Conservation (phyloP, 768 basidiomycete species). For the Agaricus blazei region DNA sequence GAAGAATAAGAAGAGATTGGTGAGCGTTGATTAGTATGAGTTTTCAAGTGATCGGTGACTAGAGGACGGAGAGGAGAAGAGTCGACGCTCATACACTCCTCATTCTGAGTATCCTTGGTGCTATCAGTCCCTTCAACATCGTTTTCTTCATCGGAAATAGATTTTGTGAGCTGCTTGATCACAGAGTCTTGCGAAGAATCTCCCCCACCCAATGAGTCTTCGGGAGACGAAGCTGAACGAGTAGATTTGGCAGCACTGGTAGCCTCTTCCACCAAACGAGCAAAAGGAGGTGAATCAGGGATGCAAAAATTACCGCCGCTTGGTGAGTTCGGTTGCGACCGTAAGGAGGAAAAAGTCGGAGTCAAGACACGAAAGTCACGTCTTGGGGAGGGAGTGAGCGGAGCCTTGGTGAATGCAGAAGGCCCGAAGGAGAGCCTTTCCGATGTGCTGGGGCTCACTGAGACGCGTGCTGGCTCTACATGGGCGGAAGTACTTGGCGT, state of each 20-base stretch:
- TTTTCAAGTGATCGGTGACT: neutral
- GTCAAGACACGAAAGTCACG: neutral
- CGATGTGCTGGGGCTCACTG: neutral
- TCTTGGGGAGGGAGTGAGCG: slow-evolving; percentile 4
- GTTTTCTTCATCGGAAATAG: slow-evolving; percentile 17
- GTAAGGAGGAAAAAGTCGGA: slow-evolving; percentile 23
- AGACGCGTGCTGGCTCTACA: neutral
- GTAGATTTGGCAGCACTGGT: neutral
- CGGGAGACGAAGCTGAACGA: neutral
- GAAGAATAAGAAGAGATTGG: too few species aligned
- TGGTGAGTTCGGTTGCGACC: slow-evolving; percentile 17
- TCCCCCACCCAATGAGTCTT: slow-evolving; percentile 11
- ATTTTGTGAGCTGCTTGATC: slow-evolving; percentile 46
- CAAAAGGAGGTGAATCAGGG: slow-evolving; percentile 12
- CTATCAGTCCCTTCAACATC: neutral
- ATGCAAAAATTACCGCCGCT: neutral
- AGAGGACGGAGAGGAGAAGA: neutral
- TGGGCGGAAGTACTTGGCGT: neutral
- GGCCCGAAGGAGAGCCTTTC: neutral
- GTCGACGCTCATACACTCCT: neutral
- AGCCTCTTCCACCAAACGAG: slow-evolving; percentile 11
- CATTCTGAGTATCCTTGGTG: neutral
- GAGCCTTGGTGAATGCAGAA: neutral
- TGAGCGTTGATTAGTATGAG: neutral
- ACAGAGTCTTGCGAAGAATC: slow-evolving; percentile 31